A percentile compares a stretch with the other conserved stretches of the same genome.
phyloP scores from a whole-genome alignment of 2,329 filamentous ascomycete genomes.

The Calonectria leucothoes region DNA sequence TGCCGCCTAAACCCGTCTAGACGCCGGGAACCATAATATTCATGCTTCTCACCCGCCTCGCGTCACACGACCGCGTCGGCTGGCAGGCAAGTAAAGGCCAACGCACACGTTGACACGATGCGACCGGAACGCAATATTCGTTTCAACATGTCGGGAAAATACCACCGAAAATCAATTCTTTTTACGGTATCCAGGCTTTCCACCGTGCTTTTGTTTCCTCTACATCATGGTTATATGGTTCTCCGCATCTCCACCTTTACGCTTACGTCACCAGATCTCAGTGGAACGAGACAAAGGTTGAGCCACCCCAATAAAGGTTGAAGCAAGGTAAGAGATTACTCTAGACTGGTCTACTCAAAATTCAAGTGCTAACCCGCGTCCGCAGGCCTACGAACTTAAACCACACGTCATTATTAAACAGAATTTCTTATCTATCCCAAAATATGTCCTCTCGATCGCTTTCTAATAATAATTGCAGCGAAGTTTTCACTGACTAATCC shows the following conservation, averaged over 20 bases:
- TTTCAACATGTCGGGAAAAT: no score
- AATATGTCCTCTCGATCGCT: background rate
- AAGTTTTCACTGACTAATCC: background rate
- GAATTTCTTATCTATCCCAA: background rate
- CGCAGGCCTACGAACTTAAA: background rate
- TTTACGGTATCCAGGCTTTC: no score
- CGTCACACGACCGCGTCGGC: background rate
- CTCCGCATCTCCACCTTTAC: no score
- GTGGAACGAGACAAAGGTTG: no score
- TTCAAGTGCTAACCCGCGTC: background rate
- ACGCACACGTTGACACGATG: background rate
- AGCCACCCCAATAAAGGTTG: no score
- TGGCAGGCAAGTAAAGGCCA: background rate
- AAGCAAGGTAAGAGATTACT: background rate
- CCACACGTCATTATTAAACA: background rate
- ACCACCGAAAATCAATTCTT: no score
- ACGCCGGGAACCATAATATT: background rate
- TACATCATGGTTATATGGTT: no score
- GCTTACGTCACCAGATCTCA: no score
- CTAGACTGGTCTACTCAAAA: background rate
- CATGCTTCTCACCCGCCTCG: background rate
- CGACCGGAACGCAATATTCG: no score
- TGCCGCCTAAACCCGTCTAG: background rate
- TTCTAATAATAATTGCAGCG: background rate
- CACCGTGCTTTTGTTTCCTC: no score